Evolutionary conservation across 345 rosid genomes (phyloP).

Genomic region (Gossypium australe): DNA sequence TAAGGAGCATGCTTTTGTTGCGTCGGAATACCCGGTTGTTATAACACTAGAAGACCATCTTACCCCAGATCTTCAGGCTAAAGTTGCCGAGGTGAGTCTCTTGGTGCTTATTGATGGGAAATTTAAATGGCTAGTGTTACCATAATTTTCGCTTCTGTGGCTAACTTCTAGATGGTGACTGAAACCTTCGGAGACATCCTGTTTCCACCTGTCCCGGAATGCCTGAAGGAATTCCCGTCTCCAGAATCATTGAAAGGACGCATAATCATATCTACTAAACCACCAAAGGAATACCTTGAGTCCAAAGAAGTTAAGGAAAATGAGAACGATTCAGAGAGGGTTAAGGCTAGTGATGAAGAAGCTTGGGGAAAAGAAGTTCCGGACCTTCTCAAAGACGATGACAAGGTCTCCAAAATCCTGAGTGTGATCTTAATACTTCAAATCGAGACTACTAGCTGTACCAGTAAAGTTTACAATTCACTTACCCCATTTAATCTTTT

Average conservation of each 20-base stretch:
- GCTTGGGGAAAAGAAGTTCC: slow-evolving; percentile 73
- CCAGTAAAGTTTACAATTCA: slow-evolving; percentile 4
- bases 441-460: neutral
- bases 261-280: slow-evolving; percentile 88
- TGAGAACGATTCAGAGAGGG: slow-evolving; percentile 34
- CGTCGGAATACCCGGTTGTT: slow-evolving; percentile 80
- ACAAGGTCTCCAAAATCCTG: slow-evolving; percentile 32
- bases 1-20: slow-evolving; percentile 67
- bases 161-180: slow-evolving; percentile 62
- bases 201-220: slow-evolving; percentile 71
- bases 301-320: slow-evolving; percentile 40
- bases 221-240: slow-evolving; percentile 79
- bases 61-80: slow-evolving; percentile 73
- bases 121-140: slow-evolving; percentile 2
- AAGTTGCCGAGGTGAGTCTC: slow-evolving; percentile 71
- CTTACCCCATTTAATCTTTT: slow-evolving; percentile 16
- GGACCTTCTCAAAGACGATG: slow-evolving; percentile 21
- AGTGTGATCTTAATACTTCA: neutral
- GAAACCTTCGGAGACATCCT: slow-evolving; percentile 79
- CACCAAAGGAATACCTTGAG: slow-evolving; percentile 89
- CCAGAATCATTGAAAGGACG: slow-evolving; percentile 61
- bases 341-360: slow-evolving; percentile 41
- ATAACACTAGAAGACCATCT: slow-evolving; percentile 98
- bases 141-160: slow-evolving; percentile 14
- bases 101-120: slow-evolving; percentile 2